Evolutionary conservation across 495 filamentous ascomycete genomes (phyloP).

Genomic region (Aspergillus panamensis): DNA sequence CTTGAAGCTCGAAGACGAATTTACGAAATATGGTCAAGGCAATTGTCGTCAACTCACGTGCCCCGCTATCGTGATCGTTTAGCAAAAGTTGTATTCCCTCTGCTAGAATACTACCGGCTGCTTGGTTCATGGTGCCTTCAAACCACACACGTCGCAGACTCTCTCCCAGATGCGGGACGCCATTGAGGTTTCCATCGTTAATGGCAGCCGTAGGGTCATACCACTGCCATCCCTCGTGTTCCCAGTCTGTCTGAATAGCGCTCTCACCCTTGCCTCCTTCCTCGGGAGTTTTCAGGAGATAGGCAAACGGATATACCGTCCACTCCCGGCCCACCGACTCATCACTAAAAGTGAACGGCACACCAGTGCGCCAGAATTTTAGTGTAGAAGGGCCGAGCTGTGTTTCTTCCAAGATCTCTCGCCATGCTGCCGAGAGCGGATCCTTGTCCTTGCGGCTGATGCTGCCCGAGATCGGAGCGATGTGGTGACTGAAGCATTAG

Average conservation of each 20-base stretch:
- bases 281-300: conserved; percentile 40
- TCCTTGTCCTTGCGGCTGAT: conserved; percentile 50
- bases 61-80: conserved; percentile 54
- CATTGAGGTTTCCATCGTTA: conserved; percentile 38
- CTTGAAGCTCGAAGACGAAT: conserved; percentile 29
- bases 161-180: conserved; percentile 54
- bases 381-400: conserved; percentile 44
- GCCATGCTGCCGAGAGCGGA: conserved; percentile 54
- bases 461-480: conserved; percentile 58
- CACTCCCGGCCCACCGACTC: conserved; percentile 50
- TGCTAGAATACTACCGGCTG: conserved; percentile 41
- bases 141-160: conserved; percentile 57
- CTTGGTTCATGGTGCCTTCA: conserved; percentile 40
- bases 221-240: conserved; percentile 58
- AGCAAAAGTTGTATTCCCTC: conserved; percentile 45
- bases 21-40: conserved; percentile 48
- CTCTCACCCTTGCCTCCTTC: conserved; percentile 29
- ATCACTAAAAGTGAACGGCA: conserved; percentile 56
- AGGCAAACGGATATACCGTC: conserved; percentile 63
- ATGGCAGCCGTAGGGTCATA: conserved; percentile 46
- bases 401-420: conserved; percentile 63
- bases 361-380: conserved; percentile 52
- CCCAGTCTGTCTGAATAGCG: conserved; percentile 57
- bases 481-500: conserved; percentile 39
- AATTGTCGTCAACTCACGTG: conserved; percentile 50